These are phyloP conservation scores for Tolypocladium tundrense DNA, from an alignment of 2,329 filamentous ascomycete genomes.

Conservation along the genomic window DNA sequence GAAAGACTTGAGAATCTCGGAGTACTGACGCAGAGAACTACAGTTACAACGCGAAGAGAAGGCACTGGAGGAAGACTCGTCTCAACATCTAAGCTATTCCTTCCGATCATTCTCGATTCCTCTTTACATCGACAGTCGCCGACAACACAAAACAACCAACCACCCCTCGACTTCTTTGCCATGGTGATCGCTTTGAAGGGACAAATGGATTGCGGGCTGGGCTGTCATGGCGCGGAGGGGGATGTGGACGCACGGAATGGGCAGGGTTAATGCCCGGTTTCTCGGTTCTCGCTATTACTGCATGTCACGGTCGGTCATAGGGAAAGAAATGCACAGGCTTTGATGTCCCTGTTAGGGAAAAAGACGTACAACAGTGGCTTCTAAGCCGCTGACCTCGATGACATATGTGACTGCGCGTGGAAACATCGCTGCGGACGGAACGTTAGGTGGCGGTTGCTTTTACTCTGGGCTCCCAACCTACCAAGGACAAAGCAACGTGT, in stretches of 20 bases:
- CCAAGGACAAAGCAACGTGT: background rate
- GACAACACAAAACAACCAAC: constrained; percentile 6
- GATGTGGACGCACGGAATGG: constrained; percentile 16
- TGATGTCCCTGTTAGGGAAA: constrained; percentile 15
- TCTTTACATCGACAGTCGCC: constrained; percentile 13
- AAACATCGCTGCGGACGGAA: background rate
- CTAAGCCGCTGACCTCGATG: background rate
- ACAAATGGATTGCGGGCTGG: background rate
- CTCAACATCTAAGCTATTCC: constrained; percentile 84
- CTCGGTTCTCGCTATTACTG: constrained; percentile 29
- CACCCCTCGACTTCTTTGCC: background rate
- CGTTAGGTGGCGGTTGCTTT: background rate
- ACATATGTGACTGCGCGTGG: background rate
- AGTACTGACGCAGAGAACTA: constrained; percentile 10
- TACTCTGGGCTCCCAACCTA: background rate
- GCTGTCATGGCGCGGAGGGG: background rate
- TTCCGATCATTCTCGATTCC: constrained; percentile 22
- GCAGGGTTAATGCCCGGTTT: constrained; percentile 22
- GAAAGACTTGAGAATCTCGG: background rate
- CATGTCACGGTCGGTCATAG: constrained; percentile 37
- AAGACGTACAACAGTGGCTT: background rate
- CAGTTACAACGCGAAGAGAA: constrained; percentile 99
- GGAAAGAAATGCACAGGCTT: constrained; percentile 32
- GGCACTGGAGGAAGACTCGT: constrained; percentile 99
- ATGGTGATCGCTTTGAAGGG: background rate